phyloP scores from a whole-genome alignment of 371 early-diverging fungal genomes.

The Apophysomyces variabilis region DNA sequence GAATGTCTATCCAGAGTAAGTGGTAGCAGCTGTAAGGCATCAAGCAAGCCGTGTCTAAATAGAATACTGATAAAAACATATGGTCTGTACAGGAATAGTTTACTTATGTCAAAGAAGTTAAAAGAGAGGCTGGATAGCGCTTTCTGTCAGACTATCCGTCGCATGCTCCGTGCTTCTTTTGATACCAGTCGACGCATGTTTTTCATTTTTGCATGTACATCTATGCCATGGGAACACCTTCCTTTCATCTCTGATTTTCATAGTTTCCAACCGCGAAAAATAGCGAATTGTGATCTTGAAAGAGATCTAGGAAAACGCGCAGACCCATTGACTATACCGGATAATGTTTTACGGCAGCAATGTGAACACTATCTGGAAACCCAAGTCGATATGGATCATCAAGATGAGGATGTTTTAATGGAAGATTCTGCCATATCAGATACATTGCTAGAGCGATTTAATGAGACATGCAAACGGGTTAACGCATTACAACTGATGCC shows the following conservation, averaged over 20 bases:
- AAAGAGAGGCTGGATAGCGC: not conserved
- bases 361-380: not conserved
- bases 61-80: not conserved
- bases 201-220: not conserved
- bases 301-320: not conserved
- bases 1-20: not conserved
- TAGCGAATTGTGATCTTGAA: not conserved
- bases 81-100: not conserved
- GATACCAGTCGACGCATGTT: not conserved
- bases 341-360: slow-evolving; percentile 8
- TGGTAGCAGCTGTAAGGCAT: not conserved
- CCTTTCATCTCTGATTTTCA: not conserved
- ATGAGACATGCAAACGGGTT: slow-evolving; percentile 5
- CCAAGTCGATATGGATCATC: slow-evolving; percentile 4
- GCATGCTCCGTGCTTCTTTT: not conserved
- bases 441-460: not conserved
- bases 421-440: not conserved
- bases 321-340: slow-evolving; percentile 2
- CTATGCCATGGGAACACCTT: not conserved
- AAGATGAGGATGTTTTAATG: not conserved
- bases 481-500: slow-evolving; percentile 13
- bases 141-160: not conserved
- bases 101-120: not conserved
- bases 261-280: not conserved
- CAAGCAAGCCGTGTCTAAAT: not conserved